Conservation (phyloP, 2,329 filamentous ascomycete genomes). For the Fusarium miscanthi region DNA sequence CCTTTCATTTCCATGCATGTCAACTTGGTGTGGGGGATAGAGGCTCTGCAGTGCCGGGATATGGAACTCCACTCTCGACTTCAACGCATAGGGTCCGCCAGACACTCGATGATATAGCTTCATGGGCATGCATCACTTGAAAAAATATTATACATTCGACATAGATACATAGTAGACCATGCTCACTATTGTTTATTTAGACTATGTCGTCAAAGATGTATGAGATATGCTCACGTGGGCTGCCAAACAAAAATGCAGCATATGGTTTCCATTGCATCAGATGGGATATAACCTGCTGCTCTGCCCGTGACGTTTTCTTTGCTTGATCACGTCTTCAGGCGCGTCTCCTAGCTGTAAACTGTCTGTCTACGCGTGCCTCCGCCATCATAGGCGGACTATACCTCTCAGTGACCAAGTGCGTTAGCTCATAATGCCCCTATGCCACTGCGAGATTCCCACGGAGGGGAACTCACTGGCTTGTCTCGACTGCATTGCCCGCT, state of each 20-base stretch:
- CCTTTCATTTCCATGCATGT: not conserved
- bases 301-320: constrained; percentile 3
- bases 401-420: not conserved
- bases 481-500: not conserved
- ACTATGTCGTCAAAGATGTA: not conserved
- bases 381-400: not conserved
- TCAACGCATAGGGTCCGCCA: not conserved
- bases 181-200: not conserved
- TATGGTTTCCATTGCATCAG: constrained; percentile 2
- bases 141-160: not conserved
- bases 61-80: not conserved
- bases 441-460: not conserved
- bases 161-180: not conserved
- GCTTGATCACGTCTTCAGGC: constrained; percentile 4
- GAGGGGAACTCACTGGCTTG: not conserved
- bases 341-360: not conserved
- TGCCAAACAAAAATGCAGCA: constrained; percentile 14
- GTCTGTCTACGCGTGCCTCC: constrained; percentile 6
- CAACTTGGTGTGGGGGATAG: constrained; percentile 1
- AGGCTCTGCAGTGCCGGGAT: constrained; percentile 1
- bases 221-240: constrained; percentile 14
- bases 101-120: constrained; percentile 1
- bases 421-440: not conserved
- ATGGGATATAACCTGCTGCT: constrained; percentile 5
- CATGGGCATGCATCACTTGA: not conserved